Evolutionary conservation across 176 grass and related monocot species (phyloP).

Genomic region (Neostapfia colusana): DNA sequence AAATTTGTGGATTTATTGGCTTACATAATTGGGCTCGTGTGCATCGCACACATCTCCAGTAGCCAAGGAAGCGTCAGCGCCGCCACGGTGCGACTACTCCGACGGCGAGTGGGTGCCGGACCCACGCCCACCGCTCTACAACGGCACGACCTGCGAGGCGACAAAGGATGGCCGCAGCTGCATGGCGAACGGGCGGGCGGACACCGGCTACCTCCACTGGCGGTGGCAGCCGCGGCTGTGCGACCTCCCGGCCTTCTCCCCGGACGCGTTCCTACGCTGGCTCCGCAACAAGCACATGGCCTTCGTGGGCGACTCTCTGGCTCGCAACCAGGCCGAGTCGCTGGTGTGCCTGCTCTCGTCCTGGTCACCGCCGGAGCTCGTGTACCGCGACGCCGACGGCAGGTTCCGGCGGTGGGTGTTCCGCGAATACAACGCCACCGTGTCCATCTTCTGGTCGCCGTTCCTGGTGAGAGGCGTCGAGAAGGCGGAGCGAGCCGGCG

Average conservation of each 20-base stretch:
- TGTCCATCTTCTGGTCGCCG: conserved; percentile 88
- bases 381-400: conserved; percentile 47
- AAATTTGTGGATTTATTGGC: too few relatives aligned
- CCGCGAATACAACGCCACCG: conserved; percentile 54
- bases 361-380: conserved; percentile 35
- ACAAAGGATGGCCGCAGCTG: conserved; percentile 89
- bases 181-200: conserved; percentile 72
- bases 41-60: too few relatives aligned
- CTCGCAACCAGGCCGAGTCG: conserved; percentile 82
- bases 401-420: conserved; percentile 70
- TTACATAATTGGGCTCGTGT: too few relatives aligned
- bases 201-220: conserved; percentile 81
- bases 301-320: conserved; percentile 81
- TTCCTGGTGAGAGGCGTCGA: conserved; percentile 62
- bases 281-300: conserved; percentile 62
- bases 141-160: conserved; percentile 59
- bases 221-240: conserved; percentile 63
- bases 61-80: background rate
- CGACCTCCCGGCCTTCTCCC: conserved; percentile 63
- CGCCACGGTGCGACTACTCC: conserved; percentile 57
- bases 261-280: conserved; percentile 48
- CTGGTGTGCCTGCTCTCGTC: conserved; percentile 76
- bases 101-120: conserved; percentile 65
- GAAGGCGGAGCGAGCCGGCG: conserved; percentile 57
- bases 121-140: conserved; percentile 48